phyloP scores from a whole-genome alignment of 176 grass and related monocot genomes.

The Lolium perenne region DNA sequence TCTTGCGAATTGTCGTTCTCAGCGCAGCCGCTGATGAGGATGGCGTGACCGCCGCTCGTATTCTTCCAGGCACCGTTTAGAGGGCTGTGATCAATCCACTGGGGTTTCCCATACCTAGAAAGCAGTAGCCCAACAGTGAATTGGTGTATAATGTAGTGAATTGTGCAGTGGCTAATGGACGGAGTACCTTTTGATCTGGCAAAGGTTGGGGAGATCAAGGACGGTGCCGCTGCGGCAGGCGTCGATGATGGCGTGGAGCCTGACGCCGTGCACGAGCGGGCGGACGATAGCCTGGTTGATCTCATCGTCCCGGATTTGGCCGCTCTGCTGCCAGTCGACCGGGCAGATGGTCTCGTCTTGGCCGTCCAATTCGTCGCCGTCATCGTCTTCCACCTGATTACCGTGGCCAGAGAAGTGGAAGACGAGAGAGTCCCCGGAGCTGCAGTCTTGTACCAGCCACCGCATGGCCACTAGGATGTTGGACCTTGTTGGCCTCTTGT shows the following conservation, averaged over 20 bases:
- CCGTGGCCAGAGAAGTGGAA: slow-evolving; percentile 93
- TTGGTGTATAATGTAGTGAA: too few species aligned
- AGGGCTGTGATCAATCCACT: slow-evolving; percentile 45
- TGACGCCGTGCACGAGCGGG: slow-evolving; percentile 62
- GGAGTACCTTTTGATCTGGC: slow-evolving; percentile 1
- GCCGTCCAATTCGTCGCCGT: slow-evolving; percentile 80
- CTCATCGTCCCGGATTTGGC: slow-evolving; percentile 83
- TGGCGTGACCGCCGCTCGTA: slow-evolving; percentile 46
- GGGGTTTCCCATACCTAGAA: slow-evolving; percentile 16
- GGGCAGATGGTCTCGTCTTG: slow-evolving; percentile 89
- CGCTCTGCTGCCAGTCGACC: slow-evolving; percentile 57
- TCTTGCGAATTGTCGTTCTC: slow-evolving; percentile 6
- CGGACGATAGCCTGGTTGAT: slow-evolving; percentile 75
- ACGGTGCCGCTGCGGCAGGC: slow-evolving; percentile 79
- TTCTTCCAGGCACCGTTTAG: slow-evolving; percentile 32
- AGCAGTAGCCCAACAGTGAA: too few species aligned
- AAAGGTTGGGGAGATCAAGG: slow-evolving; percentile 83
- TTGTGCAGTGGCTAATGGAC: too few species aligned
- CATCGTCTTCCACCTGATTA: slow-evolving; percentile 62
- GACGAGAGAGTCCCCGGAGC: slow-evolving; percentile 80
- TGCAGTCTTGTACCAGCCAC: slow-evolving; percentile 78
- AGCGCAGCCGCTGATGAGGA: slow-evolving; percentile 54
- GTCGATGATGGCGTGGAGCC: slow-evolving; percentile 85
- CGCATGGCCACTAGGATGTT: slow-evolving; percentile 80
- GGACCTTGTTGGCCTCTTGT: slow-evolving; percentile 61